phyloP scores from a whole-genome alignment of 805 yeast species.

The Saccharomycopsis capsularis region DNA sequence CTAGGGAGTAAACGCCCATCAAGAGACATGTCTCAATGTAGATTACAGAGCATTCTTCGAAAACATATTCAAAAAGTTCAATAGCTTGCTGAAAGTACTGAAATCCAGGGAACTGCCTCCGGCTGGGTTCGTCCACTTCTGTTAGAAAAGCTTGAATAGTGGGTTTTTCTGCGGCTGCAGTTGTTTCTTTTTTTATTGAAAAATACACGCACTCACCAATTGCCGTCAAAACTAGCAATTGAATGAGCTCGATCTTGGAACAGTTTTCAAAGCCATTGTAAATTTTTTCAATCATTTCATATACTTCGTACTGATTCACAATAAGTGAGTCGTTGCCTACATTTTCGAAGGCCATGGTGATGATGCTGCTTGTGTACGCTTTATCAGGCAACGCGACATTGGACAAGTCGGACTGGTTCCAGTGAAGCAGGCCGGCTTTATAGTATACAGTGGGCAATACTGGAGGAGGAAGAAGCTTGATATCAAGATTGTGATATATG shows the following conservation, averaged over 20 bases:
- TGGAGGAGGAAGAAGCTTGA: conserved; percentile 1
- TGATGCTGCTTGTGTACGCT: neutral
- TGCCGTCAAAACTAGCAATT: conserved; percentile 6
- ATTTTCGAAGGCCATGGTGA: conserved; percentile 1
- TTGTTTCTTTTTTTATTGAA: too few species aligned
- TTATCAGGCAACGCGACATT: conserved; percentile 6
- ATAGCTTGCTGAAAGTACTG: conserved; percentile 8
- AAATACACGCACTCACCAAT: too few species aligned
- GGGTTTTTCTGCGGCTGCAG: neutral
- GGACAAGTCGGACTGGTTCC: neutral
- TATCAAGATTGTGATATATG: neutral
- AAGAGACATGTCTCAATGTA: conserved; percentile 15
- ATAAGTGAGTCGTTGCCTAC: conserved; percentile 11
- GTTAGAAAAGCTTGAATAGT: neutral
- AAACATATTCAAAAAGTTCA: conserved; percentile 11
- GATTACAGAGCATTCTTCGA: conserved; percentile 9
- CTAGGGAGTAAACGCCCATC: conserved; percentile 11
- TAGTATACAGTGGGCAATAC: conserved; percentile 9
- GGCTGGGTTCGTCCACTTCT: too few species aligned
- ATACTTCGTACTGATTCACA: neutral
- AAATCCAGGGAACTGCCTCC: conserved; percentile 13
- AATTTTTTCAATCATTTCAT: neutral
- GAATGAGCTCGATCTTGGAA: conserved; percentile 1
- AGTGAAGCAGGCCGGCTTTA: conserved; percentile 6
- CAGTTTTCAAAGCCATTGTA: neutral